phyloP scores from a whole-genome alignment of 164 flowering plant species.

The Vitis rupestris region DNA sequence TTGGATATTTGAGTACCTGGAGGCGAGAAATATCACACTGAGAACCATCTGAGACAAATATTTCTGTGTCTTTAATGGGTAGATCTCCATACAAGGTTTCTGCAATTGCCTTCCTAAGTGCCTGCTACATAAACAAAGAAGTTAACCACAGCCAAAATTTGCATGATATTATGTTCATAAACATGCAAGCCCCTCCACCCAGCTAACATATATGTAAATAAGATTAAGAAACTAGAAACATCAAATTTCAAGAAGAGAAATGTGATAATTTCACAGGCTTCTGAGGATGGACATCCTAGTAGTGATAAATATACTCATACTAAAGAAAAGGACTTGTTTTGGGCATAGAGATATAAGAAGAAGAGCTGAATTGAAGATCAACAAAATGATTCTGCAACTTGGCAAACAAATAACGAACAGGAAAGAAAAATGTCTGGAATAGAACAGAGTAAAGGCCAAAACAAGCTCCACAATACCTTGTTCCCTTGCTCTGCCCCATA shows the following conservation, averaged over 20 bases:
- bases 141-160: neutral
- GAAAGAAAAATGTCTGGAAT: neutral
- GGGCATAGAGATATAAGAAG: no score
- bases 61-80: slow-evolving; percentile 49
- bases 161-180: no score
- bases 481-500: slow-evolving; percentile 94
- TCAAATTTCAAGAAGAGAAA: no score
- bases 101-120: slow-evolving; percentile 62
- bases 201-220: no score
- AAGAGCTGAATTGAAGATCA: no score
- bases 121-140: slow-evolving; percentile 34
- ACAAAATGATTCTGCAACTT: no score
- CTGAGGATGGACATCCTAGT: no score
- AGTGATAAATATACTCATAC: no score
- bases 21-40: slow-evolving; percentile 86
- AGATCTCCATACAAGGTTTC: slow-evolving; percentile 41
- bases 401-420: neutral
- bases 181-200: no score
- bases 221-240: no score
- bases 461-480: slow-evolving; percentile 36
- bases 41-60: slow-evolving; percentile 92
- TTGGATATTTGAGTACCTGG: slow-evolving; percentile 49
- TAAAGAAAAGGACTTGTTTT: no score
- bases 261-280: no score
- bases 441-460: neutral